Base-by-base conservation (phyloP, 805 yeast genomes). In the Wickerhamiella kurtzmanii region DNA sequence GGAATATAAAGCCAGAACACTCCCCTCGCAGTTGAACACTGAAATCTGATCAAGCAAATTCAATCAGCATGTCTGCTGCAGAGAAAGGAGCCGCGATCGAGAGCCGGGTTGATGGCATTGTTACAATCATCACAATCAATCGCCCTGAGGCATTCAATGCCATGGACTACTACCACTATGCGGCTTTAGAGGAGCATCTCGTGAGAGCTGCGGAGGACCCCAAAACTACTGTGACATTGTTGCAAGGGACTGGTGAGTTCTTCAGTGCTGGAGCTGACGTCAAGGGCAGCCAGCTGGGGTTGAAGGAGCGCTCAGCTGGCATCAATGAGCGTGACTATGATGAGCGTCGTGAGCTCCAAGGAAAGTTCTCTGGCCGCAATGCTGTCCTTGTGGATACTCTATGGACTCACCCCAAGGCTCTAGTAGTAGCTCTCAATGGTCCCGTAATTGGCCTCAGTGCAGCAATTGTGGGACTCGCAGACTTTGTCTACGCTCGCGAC, bases 251-350 rank as follows among this genome's bases (percentile, higher is more conserved):
- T 0, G 95, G 95, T 0, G 69, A 80, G 48, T 82, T 74, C 60
- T 86, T 85, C 62, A 77, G 86, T 21, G 82, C 94, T 4, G 96
- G 96, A 21, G 96, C 95, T 18, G 79, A 85, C 59, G 74, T 82
- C 44, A 70, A 66, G 43, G n/a, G 8, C 19, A n/a, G 44, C 8
- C 41, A 49, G n/a, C 44, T 35, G 3, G 25, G 19, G 3, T 6
- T 22, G 50, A 43, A 16, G 36, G 35, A 36, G 19, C 37, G 25
- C 20, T 21, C 17, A 9, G 39, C 32, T 13, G 16, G 8, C 5
- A 8, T 37, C 1, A 51, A 43, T 17, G 51, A 45, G n/a, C 45
- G 41, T 38, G 56, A 56, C 43, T 28, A 28, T 32, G 39, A 40
- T 25, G 40, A 42, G 13, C 50, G 57, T 22, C 48, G 56, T 40